Base-by-base conservation (phyloP, 306 rosid species). In the Malus orientalis region DNA sequence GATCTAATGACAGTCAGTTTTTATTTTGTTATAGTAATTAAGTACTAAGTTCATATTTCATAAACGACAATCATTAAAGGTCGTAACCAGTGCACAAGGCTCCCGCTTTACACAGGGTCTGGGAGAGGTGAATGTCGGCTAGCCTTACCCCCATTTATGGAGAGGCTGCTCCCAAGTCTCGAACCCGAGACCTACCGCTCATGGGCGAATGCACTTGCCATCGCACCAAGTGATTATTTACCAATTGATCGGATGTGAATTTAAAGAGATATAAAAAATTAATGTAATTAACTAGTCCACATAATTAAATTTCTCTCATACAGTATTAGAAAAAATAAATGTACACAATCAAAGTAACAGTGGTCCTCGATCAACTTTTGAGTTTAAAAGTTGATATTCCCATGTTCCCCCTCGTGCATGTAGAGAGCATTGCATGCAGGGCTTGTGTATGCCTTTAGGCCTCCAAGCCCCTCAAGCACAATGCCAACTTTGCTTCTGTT, bases 401-500 rank as follows among this genome's bases (percentile, higher is more conserved):
- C 57, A 18, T 70, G 18, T 10, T 27, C 53, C 67, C 51, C 23
- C 27, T 55, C 25, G 66, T 57, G 67, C 29, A 32, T n/a, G 12
- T 19, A 16, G 49, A 65, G 49, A 65, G 70, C 47, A 66, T 36
- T 66, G 51, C 49, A 62, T 32, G 45, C 42, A 32, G 13, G 45
- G 7, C n/a, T 62, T 51, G 54, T 81, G 87, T 69, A 25, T 77
- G 76, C 70, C 83, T 85, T 84, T 84, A 58, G 76, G 74, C 88
- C 74, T 78, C 78, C 78, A 84, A 86, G 29, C 65, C 81, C 81
- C 73, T 38, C 40, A 19, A 72, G 42, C 67, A 1, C 11, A 77
- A 49, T 70, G 49, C 60, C 76, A 54, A 53, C 70, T 77, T 44
- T 82, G 81, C 61, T 64, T 76, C 84, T 77, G 14, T 60, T 57